Conservation (phyloP, 208 protist species). For the Trypanosomatidae sp. region DNA sequence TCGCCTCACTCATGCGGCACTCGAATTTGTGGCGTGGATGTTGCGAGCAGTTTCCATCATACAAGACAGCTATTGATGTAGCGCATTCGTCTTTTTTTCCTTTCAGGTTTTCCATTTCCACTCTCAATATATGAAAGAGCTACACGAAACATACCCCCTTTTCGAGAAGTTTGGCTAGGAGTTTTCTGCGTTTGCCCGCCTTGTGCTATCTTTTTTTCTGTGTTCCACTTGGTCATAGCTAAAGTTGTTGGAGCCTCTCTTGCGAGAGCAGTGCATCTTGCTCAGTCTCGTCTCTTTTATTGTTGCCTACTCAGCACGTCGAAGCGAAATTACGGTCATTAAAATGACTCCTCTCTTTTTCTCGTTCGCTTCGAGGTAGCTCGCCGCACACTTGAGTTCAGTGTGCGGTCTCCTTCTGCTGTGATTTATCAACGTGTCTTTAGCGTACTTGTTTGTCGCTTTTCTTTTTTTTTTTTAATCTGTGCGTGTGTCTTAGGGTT, state of each 20-base stretch:
- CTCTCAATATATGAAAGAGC: not conserved
- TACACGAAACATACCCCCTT: not conserved
- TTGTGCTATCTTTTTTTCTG: constrained; percentile 1
- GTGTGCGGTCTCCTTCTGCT: not conserved
- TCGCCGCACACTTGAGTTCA: not conserved
- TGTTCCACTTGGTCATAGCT: constrained; percentile 1
- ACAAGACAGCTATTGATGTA: not conserved
- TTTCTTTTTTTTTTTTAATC: constrained; percentile 6
- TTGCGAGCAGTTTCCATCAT: not conserved
- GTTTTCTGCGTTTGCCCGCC: not conserved
- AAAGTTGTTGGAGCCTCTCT: not conserved
- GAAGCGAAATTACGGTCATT: not conserved
- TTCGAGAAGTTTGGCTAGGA: not conserved
- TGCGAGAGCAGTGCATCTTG: not conserved
- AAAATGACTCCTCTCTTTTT: constrained; percentile 8
- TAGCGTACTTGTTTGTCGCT: not conserved
- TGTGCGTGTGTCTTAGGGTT: constrained; percentile 3
- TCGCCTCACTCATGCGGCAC: not conserved
- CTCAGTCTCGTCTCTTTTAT: not conserved
- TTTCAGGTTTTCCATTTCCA: not conserved
- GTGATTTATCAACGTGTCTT: not conserved
- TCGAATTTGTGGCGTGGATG: not conserved
- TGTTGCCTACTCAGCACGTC: not conserved
- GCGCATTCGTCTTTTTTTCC: not conserved
- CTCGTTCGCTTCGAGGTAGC: not conserved